Conservation (phyloP, 2,329 filamentous ascomycete species). For the Colletotrichum musicola region DNA sequence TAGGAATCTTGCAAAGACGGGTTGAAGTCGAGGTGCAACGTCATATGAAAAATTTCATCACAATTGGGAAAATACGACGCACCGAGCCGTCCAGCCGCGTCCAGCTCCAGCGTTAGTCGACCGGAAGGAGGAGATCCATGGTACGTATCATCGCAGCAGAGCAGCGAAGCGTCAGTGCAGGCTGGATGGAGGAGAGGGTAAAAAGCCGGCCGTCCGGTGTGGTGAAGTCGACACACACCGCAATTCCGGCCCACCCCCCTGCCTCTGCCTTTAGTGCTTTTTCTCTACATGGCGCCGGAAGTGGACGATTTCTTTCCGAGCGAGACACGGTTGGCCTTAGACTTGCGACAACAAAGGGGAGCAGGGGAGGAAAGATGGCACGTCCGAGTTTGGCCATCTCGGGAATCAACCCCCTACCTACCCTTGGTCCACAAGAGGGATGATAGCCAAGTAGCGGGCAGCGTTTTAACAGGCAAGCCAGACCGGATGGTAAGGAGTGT, state of each 20-base stretch:
- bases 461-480: conserved; percentile 6
- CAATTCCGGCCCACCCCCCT: conserved; percentile 5
- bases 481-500: background rate
- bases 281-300: too few species aligned
- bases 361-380: background rate
- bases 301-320: too few species aligned
- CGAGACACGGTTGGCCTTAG: too few species aligned
- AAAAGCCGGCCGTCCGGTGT: background rate
- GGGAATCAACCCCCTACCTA: background rate
- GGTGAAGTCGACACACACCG: conserved; percentile 1
- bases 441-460: background rate
- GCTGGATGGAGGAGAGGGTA: background rate
- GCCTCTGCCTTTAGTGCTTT: too few species aligned
- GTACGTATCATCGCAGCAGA: background rate
- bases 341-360: background rate
- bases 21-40: background rate
- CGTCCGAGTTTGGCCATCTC: background rate
- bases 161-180: background rate
- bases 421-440: too few species aligned
- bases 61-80: conserved; percentile 1
- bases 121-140: conserved; percentile 16
- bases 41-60: background rate
- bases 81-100: background rate
- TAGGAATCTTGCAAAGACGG: background rate
- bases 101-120: background rate